Evolutionary conservation across 2,329 filamentous ascomycete genomes (phyloP).

Genomic region (Hirsutella minnesotensis): DNA sequence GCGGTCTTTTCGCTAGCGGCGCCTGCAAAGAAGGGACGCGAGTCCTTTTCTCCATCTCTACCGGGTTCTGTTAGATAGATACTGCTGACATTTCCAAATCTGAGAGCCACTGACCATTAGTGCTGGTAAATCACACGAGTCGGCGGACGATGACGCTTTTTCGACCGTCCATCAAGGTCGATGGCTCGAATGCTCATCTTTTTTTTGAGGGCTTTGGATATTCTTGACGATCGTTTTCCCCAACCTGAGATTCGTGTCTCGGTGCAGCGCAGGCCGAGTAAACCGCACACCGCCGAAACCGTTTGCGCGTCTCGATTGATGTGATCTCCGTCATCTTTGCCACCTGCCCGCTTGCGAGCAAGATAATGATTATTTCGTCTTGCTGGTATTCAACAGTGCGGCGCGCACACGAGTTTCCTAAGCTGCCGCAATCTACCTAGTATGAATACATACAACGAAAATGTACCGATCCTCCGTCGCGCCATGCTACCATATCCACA

Average conservation of each 20-base stretch:
- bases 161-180: too few relatives aligned
- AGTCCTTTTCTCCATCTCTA: constrained; percentile 30
- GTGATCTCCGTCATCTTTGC: too few relatives aligned
- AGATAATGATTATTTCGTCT: not conserved
- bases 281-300: too few relatives aligned
- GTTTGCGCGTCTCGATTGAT: too few relatives aligned
- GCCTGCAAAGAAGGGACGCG: constrained; percentile 45
- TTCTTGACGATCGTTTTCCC: constrained; percentile 1
- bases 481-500: constrained; percentile 7
- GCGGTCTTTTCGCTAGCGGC: constrained; percentile 98
- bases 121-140: not conserved
- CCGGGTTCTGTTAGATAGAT: constrained; percentile 96
- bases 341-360: too few relatives aligned
- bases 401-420: constrained; percentile 1
- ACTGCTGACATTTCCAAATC: constrained; percentile 58
- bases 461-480: constrained; percentile 6
- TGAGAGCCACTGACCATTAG: not conserved
- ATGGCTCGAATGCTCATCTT: too few relatives aligned
- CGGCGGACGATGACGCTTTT: not conserved
- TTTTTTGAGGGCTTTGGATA: too few relatives aligned
- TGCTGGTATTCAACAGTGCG: constrained; percentile 7
- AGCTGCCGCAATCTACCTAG: not conserved
- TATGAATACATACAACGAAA: constrained; percentile 3
- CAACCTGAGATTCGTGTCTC: too few relatives aligned
- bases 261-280: too few relatives aligned